These are phyloP conservation scores for Talaromyces verruculosus DNA, from an alignment of 2,329 filamentous ascomycete genomes.

Conservation along the genomic window DNA sequence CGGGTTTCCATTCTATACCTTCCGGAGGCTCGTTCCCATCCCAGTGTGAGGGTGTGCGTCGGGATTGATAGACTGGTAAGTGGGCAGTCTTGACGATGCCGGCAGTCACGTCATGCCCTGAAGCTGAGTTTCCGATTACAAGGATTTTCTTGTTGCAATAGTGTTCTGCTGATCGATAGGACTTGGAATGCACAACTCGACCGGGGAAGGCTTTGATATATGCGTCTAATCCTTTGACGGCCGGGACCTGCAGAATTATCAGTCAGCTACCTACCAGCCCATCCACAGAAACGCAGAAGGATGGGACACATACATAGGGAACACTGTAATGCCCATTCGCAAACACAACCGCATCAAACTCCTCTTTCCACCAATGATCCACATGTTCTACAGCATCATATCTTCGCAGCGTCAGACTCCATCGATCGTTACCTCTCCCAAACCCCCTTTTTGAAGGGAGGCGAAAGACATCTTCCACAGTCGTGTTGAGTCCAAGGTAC, in stretches of 20 bases:
- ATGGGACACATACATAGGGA: conserved; percentile 47
- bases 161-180: conserved; percentile 42
- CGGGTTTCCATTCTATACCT: conserved; percentile 56
- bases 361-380: conserved; percentile 60
- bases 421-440: conserved; percentile 49
- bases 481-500: conserved; percentile 51
- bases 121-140: conserved; percentile 61
- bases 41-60: conserved; percentile 52
- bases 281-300: background rate
- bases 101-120: conserved; percentile 58
- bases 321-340: conserved; percentile 59
- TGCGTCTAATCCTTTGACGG: conserved; percentile 47
- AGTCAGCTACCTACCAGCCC: background rate
- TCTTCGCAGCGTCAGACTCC: conserved; percentile 52
- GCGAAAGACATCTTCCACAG: conserved; percentile 56
- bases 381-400: conserved; percentile 30
- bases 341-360: conserved; percentile 59
- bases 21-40: conserved; percentile 50
- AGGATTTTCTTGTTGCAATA: conserved; percentile 51
- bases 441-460: conserved; percentile 39
- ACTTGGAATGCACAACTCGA: conserved; percentile 49
- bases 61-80: conserved; percentile 54
- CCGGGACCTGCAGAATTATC: conserved; percentile 42
- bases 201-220: conserved; percentile 44
- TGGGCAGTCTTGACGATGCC: conserved; percentile 47